phyloP scores from a whole-genome alignment of 2,329 filamentous ascomycete species.

The Fusarium lateritium region DNA sequence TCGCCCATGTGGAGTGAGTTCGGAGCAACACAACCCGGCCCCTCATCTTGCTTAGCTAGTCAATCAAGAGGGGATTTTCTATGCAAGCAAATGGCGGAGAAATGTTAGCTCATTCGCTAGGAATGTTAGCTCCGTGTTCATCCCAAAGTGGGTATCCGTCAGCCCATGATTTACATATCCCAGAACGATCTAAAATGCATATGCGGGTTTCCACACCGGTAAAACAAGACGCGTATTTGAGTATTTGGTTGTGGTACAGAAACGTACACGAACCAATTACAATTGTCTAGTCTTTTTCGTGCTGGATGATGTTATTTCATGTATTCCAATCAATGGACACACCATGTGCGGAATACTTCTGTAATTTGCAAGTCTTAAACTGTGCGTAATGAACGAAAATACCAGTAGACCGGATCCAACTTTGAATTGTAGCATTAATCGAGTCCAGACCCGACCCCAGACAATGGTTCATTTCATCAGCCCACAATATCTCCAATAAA shows the following conservation, averaged over 20 bases:
- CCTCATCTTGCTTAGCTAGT: not conserved
- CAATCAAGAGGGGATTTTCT: not conserved
- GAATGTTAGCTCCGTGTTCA: conserved; percentile 28
- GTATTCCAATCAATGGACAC: not conserved
- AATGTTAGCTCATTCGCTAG: not conserved
- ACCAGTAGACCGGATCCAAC: conserved; percentile 1
- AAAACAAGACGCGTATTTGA: not conserved
- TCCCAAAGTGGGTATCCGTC: conserved; percentile 1
- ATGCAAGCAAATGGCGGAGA: not conserved
- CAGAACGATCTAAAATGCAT: conserved; percentile 1
- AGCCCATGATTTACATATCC: not conserved
- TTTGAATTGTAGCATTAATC: not conserved
- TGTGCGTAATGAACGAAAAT: not conserved
- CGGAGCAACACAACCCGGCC: conserved; percentile 15
- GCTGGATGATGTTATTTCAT: not conserved
- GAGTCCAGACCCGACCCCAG: not conserved
- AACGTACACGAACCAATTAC: conserved; percentile 4
- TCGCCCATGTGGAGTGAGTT: not conserved
- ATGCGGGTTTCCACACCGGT: conserved; percentile 29
- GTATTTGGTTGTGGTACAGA: not conserved
- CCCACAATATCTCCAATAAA: conserved; percentile 1
- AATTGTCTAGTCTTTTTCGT: not conserved
- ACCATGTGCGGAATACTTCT: conserved; percentile 1
- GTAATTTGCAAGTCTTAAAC: not conserved
- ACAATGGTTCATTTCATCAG: not conserved